These are phyloP conservation scores for Dactylella cylindrospora DNA, from an alignment of 2,329 filamentous ascomycete genomes.

Conservation along the genomic window DNA sequence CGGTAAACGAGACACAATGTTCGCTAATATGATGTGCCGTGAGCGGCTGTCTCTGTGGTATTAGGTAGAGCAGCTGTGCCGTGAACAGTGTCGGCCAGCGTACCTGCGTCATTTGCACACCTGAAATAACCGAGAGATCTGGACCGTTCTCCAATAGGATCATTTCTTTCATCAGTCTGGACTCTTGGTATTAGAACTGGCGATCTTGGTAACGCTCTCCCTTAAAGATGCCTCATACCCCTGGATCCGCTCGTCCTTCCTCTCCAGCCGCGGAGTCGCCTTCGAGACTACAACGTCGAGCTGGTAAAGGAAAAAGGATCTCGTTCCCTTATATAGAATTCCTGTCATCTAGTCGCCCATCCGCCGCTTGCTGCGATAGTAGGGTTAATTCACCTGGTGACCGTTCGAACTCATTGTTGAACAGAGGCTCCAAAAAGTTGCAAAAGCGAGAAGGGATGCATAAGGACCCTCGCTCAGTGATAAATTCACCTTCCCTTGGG, in stretches of 20 bases:
- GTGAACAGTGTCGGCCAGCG: no score
- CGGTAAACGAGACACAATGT: conserved; percentile 12
- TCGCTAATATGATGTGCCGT: conserved; percentile 14
- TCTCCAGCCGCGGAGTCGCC: not conserved
- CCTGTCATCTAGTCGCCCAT: conserved; percentile 2
- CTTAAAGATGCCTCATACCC: conserved; percentile 15
- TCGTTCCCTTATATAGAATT: conserved; percentile 22
- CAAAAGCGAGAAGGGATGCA: conserved; percentile 13
- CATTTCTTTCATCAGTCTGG: no score
- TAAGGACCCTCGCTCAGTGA: conserved; percentile 5
- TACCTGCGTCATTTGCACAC: no score
- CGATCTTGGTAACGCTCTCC: no score
- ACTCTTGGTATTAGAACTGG: no score
- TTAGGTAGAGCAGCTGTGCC: no score
- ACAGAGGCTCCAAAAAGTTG: conserved; percentile 6
- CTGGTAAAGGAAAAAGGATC: conserved; percentile 15
- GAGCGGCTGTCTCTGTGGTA: no score
- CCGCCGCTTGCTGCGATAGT: conserved; percentile 1
- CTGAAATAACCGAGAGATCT: no score
- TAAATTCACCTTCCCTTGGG: conserved; percentile 13
- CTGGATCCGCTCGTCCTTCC: not conserved
- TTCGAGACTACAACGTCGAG: not conserved
- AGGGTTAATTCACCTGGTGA: no score
- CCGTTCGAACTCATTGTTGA: conserved; percentile 3
- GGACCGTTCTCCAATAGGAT: no score